phyloP scores from a whole-genome alignment of 306 rosid species.

The Rubus idaeus region DNA sequence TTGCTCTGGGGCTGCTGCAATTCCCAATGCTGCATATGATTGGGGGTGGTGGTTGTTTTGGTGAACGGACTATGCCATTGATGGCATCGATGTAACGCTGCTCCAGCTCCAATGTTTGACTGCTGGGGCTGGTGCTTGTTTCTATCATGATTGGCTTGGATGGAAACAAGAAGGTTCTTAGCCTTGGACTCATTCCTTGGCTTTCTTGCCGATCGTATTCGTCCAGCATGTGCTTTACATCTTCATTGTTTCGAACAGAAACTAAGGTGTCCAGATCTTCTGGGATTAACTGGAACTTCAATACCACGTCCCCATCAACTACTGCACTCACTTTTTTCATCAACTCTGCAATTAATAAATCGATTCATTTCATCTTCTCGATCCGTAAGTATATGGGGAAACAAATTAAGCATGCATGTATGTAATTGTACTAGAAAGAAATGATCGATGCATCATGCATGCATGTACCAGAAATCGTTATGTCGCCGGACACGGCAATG shows the following conservation, averaged over 20 bases:
- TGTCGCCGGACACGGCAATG: conserved; percentile 49
- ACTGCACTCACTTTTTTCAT: conserved; percentile 52
- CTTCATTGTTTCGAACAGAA: conserved; percentile 60
- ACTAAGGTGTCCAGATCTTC: conserved; percentile 74
- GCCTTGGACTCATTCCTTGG: conserved; percentile 39
- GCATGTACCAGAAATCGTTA: conserved; percentile 51
- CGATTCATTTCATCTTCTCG: background rate
- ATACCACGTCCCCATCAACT: conserved; percentile 55
- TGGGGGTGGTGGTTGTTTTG: background rate
- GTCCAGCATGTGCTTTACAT: conserved; percentile 71
- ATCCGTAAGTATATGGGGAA: background rate
- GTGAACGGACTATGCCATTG: conserved; percentile 53
- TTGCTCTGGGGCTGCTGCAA: conserved; percentile 18
- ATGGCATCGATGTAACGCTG: conserved; percentile 78
- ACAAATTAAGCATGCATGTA: background rate
- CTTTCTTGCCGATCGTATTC: conserved; percentile 57
- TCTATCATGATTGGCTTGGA: conserved; percentile 39
- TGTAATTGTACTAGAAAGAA: too few species aligned
- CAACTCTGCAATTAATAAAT: conserved; percentile 39
- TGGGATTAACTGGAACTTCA: conserved; percentile 63
- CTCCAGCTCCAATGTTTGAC: conserved; percentile 24
- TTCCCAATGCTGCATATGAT: background rate
- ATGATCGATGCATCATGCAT: background rate
- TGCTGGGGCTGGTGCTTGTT: background rate
- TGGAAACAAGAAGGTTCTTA: conserved; percentile 65